Evolutionary conservation across 1,139 yeast species (phyloP), one percentile per base, ranked within the genome.

Genomic region (Candida pseudocylindracea): DNA sequence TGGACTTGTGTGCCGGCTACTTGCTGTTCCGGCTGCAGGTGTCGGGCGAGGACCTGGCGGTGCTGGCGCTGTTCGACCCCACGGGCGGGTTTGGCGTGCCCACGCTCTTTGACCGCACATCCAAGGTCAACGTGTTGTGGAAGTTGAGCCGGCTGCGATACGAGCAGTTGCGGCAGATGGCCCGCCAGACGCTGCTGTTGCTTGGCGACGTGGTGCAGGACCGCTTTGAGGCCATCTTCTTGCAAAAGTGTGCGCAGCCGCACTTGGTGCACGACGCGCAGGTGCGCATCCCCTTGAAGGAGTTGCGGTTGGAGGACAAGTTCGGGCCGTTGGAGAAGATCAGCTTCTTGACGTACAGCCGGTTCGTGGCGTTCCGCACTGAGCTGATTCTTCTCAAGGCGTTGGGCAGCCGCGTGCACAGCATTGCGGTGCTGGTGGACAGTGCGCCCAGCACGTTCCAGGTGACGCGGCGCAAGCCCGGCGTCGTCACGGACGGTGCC

Each of bases 151-250:
- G 60, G 31, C 63, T 73, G 41, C 71, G 91, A 1, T 79, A 80
- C 45, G 55, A 58, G 31, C 46, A 63, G 29, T 57, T 88, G 37
- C 69, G 65, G 38, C 61, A 62, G 37, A 71, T 72, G 41, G 93
- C 96, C 1, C 53, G 49, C 28, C 70, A 74, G 41, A 73, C 96
- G 0, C 56, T 78, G 39, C 57, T 51, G 4, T 56, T 80, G 42
- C 60, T 88, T 36, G 71, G 72, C 42, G 94, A 88, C 46, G 74
- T 72, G 26, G 78, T 79, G 5, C 68, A 64, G 36, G 96, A 88
- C 51, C 67, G 93, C 45, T 88, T 88, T 48, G 80, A 74, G 38
- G 63, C 72, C n/a, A 66, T 85, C n/a, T 79, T 88, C 43, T 57
- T 88, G 40, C 69, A 65, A 35, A 72, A 70, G 39, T 61, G 75